phyloP scores from a whole-genome alignment of 441 rosid genomes.

The Daphne laureola region DNA sequence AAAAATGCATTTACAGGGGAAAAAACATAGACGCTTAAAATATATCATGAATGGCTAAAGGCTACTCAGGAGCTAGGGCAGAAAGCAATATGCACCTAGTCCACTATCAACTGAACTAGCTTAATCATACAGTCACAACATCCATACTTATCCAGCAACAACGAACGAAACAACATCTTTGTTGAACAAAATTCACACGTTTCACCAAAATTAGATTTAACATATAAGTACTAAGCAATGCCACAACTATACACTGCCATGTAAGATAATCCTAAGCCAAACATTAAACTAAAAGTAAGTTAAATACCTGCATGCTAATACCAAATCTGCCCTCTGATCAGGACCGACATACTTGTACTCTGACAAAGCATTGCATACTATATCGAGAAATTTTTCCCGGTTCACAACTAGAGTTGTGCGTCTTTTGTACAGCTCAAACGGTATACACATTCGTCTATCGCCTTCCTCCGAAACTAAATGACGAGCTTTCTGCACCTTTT shows the following conservation, averaged over 20 bases:
- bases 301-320: slow-evolving; percentile 88
- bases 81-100: no score
- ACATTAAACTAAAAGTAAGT: neutral
- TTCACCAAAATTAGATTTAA: no score
- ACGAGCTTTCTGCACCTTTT: slow-evolving; percentile 20
- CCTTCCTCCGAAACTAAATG: slow-evolving; percentile 25
- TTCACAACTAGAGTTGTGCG: slow-evolving; percentile 76
- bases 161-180: no score
- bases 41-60: slow-evolving; percentile 2
- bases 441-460: slow-evolving; percentile 36
- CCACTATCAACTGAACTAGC: no score
- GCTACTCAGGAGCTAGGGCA: no score
- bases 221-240: no score
- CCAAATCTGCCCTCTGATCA: slow-evolving; percentile 87
- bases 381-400: slow-evolving; percentile 63
- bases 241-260: no score
- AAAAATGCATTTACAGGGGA: slow-evolving; percentile 7
- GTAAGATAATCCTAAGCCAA: no score
- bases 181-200: no score
- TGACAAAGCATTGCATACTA: slow-evolving; percentile 71
- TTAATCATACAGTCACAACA: no score
- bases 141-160: no score
- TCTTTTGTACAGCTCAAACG: slow-evolving; percentile 85
- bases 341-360: slow-evolving; percentile 93
- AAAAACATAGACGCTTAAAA: slow-evolving; percentile 1